phyloP scores from a whole-genome alignment of 495 filamentous ascomycete genomes.

The Aspergillus diversus region DNA sequence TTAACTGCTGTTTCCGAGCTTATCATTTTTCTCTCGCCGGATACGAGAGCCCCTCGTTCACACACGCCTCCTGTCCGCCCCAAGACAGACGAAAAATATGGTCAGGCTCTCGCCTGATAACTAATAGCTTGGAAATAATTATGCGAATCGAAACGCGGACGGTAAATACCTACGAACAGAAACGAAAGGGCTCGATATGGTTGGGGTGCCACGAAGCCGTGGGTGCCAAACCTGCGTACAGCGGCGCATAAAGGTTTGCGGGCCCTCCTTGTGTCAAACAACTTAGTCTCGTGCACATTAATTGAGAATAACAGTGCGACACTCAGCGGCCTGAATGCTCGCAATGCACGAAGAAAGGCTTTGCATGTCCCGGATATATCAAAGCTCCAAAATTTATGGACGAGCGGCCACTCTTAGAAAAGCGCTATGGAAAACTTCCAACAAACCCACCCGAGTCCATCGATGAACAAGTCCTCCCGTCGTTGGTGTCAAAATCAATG shows the following conservation, averaged over 20 bases:
- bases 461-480: constrained; percentile 28
- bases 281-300: background rate
- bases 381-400: constrained; percentile 31
- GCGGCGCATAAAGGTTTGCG: constrained; percentile 33
- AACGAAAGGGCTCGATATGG: constrained; percentile 28
- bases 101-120: too few relatives aligned
- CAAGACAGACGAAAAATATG: too few relatives aligned
- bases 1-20: too few relatives aligned
- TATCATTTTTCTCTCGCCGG: too few relatives aligned
- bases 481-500: constrained; percentile 26
- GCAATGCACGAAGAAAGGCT: constrained; percentile 32
- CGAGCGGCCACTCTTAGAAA: constrained; percentile 26
- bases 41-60: too few relatives aligned
- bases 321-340: constrained; percentile 31
- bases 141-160: background rate
- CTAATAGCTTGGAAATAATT: background rate
- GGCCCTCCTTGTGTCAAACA: background rate
- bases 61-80: too few relatives aligned
- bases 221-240: constrained; percentile 43
- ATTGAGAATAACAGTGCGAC: constrained; percentile 29
- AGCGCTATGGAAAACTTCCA: constrained; percentile 22
- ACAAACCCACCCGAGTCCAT: constrained; percentile 20
- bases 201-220: constrained; percentile 46
- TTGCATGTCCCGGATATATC: constrained; percentile 36
- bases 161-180: background rate